Base-by-base conservation (phyloP, 2,329 filamentous ascomycete genomes). In the Mariannaea elegans region DNA sequence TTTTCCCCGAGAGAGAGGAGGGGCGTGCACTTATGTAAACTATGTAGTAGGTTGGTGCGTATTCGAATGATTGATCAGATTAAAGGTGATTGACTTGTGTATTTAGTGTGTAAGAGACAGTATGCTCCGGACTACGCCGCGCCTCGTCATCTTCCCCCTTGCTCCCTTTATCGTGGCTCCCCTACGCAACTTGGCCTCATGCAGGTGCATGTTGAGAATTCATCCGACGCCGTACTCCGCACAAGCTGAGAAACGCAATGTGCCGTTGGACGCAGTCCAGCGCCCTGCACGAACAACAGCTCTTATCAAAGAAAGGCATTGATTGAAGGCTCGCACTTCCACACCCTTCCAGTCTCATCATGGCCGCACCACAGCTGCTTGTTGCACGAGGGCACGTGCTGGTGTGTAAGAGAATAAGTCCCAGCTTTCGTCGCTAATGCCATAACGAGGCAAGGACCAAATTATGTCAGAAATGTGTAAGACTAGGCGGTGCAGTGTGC, bases 251-350 rank as follows among this genome's bases (percentile, higher is more conserved):
- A 4, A 38, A 38, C 34, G 34, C 34, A n/a, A 16, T 38, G 34
- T 38, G n/a, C 54, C 62, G 57, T 62, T 56, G 46, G 64, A 64
- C 62, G 65, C 52, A 62, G 60, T 60, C 57, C 59, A 64, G 65
- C 60, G 56, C 49, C 42, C 57, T 29, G 54, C 32, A 52, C 39
- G 27, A 27, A 23, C 44, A 44, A 57, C 39, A 23, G 31, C 46
- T 36, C 29, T 32, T 47, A 16, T 21, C 46, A 32, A 48, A 47
- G 23, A 41, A 52, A 44, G 45, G 50, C 19, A 51, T 32, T 39
- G 41, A 19, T 44, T n/a, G n/a, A n/a, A n/a, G n/a, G n/a, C n/a
- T n/a, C n/a, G n/a, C 29, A 18, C 12, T 24, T 44, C 23, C 45
- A 42, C 36, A 24, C 24, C 21, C 24, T 29, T 48, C 44, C 19